These are phyloP conservation scores for Dittrichia graveolens DNA, from an alignment of 129 eudicot species.

Conservation along the genomic window DNA sequence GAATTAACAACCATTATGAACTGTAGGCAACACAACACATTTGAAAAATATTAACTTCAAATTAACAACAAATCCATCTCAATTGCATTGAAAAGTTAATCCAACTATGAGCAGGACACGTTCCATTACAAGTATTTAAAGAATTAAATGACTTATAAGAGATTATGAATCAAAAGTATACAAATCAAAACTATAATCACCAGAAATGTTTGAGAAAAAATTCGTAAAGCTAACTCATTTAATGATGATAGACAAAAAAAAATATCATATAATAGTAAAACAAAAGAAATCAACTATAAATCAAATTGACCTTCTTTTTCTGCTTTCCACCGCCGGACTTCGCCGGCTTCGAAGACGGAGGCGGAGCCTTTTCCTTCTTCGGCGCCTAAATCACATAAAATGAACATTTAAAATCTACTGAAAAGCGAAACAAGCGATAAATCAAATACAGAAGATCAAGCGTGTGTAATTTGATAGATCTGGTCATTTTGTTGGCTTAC, in stretches of 20 bases:
- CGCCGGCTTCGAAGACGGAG: slow-evolving; percentile 88
- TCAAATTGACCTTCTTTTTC: slow-evolving; percentile 73
- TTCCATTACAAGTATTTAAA: not conserved
- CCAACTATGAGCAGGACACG: not conserved
- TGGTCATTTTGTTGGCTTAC: slow-evolving; percentile 7
- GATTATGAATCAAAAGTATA: not conserved
- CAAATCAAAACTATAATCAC: not conserved
- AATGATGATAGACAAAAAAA: not conserved
- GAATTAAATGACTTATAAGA: not conserved
- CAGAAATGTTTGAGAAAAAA: not conserved
- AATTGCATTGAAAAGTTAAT: not conserved
- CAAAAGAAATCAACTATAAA: not conserved
- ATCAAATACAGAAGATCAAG: not conserved
- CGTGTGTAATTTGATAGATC: not conserved
- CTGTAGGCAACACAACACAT: too few relatives aligned
- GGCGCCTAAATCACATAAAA: slow-evolving; percentile 51
- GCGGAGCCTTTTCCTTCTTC: slow-evolving; percentile 79
- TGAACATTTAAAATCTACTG: not conserved
- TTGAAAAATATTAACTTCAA: too few relatives aligned
- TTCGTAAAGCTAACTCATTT: not conserved
- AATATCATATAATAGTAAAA: not conserved
- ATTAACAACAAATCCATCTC: too few relatives aligned
- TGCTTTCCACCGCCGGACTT: slow-evolving; percentile 92
- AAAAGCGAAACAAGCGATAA: too few relatives aligned
- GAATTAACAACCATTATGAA: too few relatives aligned